Evolutionary conservation across 352 stramenopile genomes (phyloP).

Genomic region (Peronospora tabacina): DNA sequence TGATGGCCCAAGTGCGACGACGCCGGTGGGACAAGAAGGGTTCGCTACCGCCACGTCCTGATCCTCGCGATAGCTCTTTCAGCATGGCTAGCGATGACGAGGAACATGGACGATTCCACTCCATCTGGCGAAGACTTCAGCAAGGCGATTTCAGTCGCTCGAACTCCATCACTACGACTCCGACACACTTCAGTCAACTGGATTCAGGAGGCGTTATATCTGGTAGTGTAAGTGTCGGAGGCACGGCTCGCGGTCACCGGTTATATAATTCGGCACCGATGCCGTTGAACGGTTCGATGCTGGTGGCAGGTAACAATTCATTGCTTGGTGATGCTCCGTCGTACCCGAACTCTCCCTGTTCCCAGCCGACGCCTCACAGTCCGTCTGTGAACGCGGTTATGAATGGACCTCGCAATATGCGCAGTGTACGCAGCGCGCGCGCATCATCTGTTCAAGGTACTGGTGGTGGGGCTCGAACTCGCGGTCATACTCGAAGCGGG

Average conservation of each 20-base stretch:
- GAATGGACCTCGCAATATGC: slow-evolving; percentile 9
- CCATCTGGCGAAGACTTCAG: slow-evolving; percentile 63
- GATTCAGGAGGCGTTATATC: slow-evolving; percentile 23
- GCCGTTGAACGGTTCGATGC: slow-evolving; percentile 28
- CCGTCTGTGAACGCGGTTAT: slow-evolving; percentile 27
- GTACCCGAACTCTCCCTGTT: slow-evolving; percentile 62
- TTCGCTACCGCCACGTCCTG: slow-evolving; percentile 21
- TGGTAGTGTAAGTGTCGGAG: slow-evolving; percentile 19
- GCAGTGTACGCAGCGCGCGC: slow-evolving; percentile 19
- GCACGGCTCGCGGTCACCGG: slow-evolving; percentile 16
- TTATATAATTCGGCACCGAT: slow-evolving; percentile 29
- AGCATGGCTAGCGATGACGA: slow-evolving; percentile 61
- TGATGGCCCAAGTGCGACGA: slow-evolving; percentile 79
- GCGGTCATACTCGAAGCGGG: slow-evolving; percentile 25
- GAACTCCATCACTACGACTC: slow-evolving; percentile 54
- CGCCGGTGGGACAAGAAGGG: slow-evolving; percentile 76
- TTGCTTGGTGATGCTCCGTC: slow-evolving; percentile 34
- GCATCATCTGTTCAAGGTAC: slow-evolving; percentile 21
- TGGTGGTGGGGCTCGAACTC: slow-evolving; percentile 12
- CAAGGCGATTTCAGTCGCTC: slow-evolving; percentile 56
- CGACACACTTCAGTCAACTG: slow-evolving; percentile 33
- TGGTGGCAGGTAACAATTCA: slow-evolving; percentile 32
- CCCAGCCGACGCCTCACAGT: slow-evolving; percentile 42
- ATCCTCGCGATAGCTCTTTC: slow-evolving; percentile 43
- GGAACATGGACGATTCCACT: slow-evolving; percentile 51